These are phyloP conservation scores for Porpolomopsis calyptriformis DNA, from an alignment of 768 basidiomycete genomes.

Conservation along the genomic window DNA sequence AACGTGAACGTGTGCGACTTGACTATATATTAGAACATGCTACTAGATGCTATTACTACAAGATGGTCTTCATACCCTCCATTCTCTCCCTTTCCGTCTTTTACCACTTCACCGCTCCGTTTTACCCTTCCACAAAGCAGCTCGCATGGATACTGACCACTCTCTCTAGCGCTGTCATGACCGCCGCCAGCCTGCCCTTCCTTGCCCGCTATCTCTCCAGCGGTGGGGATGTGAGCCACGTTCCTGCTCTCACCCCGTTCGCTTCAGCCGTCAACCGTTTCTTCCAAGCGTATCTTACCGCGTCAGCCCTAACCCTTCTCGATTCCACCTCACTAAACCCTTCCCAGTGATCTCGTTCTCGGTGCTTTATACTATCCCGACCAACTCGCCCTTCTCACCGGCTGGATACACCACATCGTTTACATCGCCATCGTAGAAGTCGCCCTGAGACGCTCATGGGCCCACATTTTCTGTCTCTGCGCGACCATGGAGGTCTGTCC, in stretches of 20 bases:
- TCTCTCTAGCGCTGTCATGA: constrained; percentile 31
- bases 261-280: constrained; percentile 23
- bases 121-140: constrained; percentile 29
- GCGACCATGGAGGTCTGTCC: constrained; percentile 37
- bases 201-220: constrained; percentile 18
- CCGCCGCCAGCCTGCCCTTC: constrained; percentile 31
- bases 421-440: constrained; percentile 34
- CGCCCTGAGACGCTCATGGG: constrained; percentile 23
- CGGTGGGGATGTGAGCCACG: constrained; percentile 18
- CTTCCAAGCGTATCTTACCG: constrained; percentile 39
- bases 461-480: constrained; percentile 34
- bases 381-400: constrained; percentile 39
- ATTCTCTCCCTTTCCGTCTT: constrained; percentile 13
- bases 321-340: constrained; percentile 9
- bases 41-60: not conserved
- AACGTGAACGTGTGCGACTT: not conserved
- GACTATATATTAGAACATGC: not conserved
- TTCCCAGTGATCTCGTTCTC: constrained; percentile 32
- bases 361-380: constrained; percentile 37
- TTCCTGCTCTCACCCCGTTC: constrained; percentile 14
- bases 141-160: constrained; percentile 38
- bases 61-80: constrained; percentile 11
- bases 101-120: constrained; percentile 22
- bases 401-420: constrained; percentile 41
- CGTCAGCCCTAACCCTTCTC: constrained; percentile 18